These are phyloP conservation scores for Penicillium riverlandense DNA, from an alignment of 495 filamentous ascomycete genomes.

Conservation along the genomic window DNA sequence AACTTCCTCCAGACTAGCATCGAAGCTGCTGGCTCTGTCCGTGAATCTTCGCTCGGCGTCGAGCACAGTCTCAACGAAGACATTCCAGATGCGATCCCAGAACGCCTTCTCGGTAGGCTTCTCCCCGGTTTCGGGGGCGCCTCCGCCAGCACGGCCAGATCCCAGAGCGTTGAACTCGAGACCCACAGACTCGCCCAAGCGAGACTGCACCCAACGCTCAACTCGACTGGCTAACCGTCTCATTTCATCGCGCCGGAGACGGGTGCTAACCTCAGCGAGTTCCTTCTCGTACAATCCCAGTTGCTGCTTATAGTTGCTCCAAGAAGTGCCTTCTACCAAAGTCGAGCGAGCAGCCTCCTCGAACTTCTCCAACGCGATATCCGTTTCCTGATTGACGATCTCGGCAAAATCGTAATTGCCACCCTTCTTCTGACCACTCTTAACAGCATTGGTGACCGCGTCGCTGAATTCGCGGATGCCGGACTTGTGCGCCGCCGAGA, in stretches of 20 bases:
- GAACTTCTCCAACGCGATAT: conserved; percentile 65
- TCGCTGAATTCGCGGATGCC: conserved; percentile 86
- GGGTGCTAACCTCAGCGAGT: conserved; percentile 73
- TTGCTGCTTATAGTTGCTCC: conserved; percentile 69
- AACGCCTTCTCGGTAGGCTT: conserved; percentile 74
- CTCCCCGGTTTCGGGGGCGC: conserved; percentile 70
- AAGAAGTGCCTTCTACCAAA: conserved; percentile 66
- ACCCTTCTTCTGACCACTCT: conserved; percentile 84
- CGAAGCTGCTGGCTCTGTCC: conserved; percentile 83
- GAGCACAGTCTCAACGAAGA: conserved; percentile 76
- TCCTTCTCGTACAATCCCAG: conserved; percentile 64
- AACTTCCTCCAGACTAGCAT: conserved; percentile 85
- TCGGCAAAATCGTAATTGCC: conserved; percentile 87
- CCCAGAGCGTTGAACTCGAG: conserved; percentile 93
- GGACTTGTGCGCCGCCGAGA: conserved; percentile 79
- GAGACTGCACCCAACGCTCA: conserved; percentile 85
- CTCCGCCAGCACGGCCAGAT: conserved; percentile 71
- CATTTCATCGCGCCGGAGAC: conserved; percentile 90
- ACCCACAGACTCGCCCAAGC: conserved; percentile 79
- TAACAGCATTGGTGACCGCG: conserved; percentile 74
- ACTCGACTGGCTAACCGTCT: conserved; percentile 80
- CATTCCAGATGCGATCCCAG: conserved; percentile 92
- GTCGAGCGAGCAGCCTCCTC: conserved; percentile 67
- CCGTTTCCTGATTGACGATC: conserved; percentile 80
- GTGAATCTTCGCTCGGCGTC: conserved; percentile 82